Evolutionary conservation across 305 asterid species (phyloP), one percentile per base, ranked within the genome.

Genomic region (Fraxinus sp.): DNA sequence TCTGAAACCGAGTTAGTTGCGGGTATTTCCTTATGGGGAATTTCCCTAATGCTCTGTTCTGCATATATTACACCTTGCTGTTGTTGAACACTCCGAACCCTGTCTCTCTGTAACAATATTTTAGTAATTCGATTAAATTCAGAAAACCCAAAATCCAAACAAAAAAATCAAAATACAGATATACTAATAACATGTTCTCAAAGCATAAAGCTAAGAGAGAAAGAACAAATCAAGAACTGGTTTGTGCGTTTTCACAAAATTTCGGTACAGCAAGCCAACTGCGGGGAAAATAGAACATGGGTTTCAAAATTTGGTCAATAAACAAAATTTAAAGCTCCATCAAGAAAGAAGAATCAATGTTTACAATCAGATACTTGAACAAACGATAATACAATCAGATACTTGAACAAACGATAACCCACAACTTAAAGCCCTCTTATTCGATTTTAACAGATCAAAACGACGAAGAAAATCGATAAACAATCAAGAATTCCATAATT

Each of bases 1-100:
- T 88, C 91, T 0, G 89, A 22, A 85, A 89, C 87, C 87, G 85
- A 78, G 71, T 86, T 83, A 16, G 76, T 30, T 6, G 44, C 3
- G 11, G 41, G 75, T 30, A 70, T 70, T 70, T 30, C 75, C 8
- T 39, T 18, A 16, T 44, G 80, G 13, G 85, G 86, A 66, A 82
- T 84, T 76, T 84, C 86, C 10, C 77, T 33, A 76, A 79, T 80
- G 68, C 81, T 49, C 78, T 82, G 85, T 44, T 87, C 91, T 3
- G 78, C 36, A 70, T 86, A 78, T 20, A 77, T 70, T 46, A 74
- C 78, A 14, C 33, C 41, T 49, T 41, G 83, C 78, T 41, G 84
- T 36, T 71, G 75, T 22, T 70, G 81, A 82, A 79, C 46, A 44
- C 76, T 78, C 24, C 18, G 85, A 74, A 79, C 68, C 66, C 72